Evolutionary conservation across 2,329 filamentous ascomycete genomes (phyloP), one percentile per base, ranked within the genome.

Genomic region (Stachybotrys elegans): DNA sequence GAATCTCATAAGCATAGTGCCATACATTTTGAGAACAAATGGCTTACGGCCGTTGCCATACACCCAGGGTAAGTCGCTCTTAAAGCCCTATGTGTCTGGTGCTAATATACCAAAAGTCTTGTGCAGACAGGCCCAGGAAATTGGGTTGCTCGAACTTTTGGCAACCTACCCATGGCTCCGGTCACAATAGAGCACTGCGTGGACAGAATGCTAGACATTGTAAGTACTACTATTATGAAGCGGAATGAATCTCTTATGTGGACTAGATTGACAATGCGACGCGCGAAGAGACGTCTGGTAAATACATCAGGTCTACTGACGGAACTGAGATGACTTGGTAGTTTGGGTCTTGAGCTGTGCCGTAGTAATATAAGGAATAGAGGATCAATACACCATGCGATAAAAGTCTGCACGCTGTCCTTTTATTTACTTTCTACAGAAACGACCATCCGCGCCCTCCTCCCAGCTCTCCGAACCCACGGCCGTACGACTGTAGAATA

Each of bases 91-190:
- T 35, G 9, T 9, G 32, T 35, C 8, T 17, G 13, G 14, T 21
- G 12, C 22, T 35, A 37, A 43, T 20, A 43, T 40, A 19, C 22
- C 31, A 21, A 12, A 29, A 60, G 58, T 3, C 66, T 63, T 53
- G 64, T 69, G 0, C 61, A 68, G 46, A 73, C 69, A 0, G 66
- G 65, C 5, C 66, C 70, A 57, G 70, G 70, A 1, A 65, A 66
- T 44, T 43, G 39, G 0, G 64, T 58, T 25, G 66, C 69, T 1
- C 48, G 56, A 38, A 40, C 32, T 0, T 39, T 59, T 9, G 66
- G 65, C 25, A 29, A 29, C 0, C 38, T 67, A 3, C 43, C 54
- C 2, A 46, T 60, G 32, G 66, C 69, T 0, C 58, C 63, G 3
- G 50, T 65, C 32, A 56, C 51, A 6, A 22, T 71, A 7, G 58